A percentile compares a stretch with the other conserved stretches of the same genome.
Evolutionary conservation across 192 early-diverging fungal genomes (phyloP).

Genomic region (Coemansia umbellata): DNA sequence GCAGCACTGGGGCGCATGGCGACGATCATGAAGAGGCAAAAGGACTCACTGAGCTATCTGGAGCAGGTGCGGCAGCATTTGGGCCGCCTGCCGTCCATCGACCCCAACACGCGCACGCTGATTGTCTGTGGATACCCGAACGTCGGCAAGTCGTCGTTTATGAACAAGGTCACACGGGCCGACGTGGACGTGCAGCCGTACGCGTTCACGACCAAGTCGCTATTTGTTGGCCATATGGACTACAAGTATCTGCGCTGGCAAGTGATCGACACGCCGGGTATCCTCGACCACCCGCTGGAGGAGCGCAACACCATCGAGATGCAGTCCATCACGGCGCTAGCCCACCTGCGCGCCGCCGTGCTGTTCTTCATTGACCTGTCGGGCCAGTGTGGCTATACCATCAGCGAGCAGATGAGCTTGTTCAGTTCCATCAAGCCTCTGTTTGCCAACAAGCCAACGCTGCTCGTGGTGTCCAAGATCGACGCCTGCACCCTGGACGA

Average conservation of each 20-base stretch:
- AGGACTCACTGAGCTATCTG: constrained; percentile 92
- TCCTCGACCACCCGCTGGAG: constrained; percentile 98
- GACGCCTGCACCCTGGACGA: constrained; percentile 82
- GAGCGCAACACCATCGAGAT: constrained; percentile 99
- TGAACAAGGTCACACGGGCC: constrained; percentile 98
- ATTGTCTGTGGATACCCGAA: constrained; percentile 99
- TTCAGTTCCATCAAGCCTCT: constrained; percentile 97
- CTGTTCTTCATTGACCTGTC: constrained; percentile 98
- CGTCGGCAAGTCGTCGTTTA: constrained; percentile 97
- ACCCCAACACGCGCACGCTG: constrained; percentile 99
- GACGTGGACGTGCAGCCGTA: constrained; percentile 99
- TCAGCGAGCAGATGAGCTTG: constrained; percentile 83
- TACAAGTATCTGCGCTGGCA: constrained; percentile 99
- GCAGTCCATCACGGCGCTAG: constrained; percentile 99
- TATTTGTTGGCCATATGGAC: constrained; percentile 99
- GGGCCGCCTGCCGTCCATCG: constrained; percentile 96
- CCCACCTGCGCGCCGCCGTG: constrained; percentile 93
- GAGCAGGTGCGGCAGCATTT: constrained; percentile 99
- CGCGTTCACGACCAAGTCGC: constrained; percentile 99
- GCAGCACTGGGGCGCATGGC: constrained; percentile 99
- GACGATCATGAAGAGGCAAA: constrained; percentile 98
- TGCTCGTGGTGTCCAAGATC: constrained; percentile 96
- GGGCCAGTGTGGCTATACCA: constrained; percentile 97
- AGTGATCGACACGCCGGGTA: constrained; percentile 99
- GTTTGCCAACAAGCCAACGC: constrained; percentile 96